These are phyloP conservation scores for Chlorencoelia australis DNA, from an alignment of 2,329 filamentous ascomycete species.

Conservation along the genomic window DNA sequence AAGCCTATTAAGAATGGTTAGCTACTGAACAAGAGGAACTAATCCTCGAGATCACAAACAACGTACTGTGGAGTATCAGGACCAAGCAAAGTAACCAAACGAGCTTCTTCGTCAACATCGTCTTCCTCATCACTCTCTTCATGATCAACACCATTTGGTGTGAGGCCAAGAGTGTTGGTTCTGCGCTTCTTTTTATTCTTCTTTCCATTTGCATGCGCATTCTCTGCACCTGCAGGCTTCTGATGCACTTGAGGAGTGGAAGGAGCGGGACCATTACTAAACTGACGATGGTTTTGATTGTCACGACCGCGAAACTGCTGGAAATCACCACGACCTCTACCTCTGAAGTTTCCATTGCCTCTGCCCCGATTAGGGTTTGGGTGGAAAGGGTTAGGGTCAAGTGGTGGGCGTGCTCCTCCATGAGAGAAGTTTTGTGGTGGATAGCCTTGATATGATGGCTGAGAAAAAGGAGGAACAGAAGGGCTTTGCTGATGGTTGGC, in stretches of 20 bases:
- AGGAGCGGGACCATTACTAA: slow-evolving; percentile 10
- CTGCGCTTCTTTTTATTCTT: slow-evolving; percentile 62
- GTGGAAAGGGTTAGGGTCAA: slow-evolving; percentile 29
- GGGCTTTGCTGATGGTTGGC: slow-evolving; percentile 26
- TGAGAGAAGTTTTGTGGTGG: slow-evolving; percentile 28
- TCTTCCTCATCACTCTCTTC: slow-evolving; percentile 57
- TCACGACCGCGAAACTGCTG: slow-evolving; percentile 31
- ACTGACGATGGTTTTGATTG: slow-evolving; percentile 21
- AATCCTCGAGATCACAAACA: slow-evolving; percentile 18
- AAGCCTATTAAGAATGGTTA: slow-evolving; percentile 27
- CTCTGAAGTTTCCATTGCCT: slow-evolving; percentile 30
- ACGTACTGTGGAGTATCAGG: slow-evolving; percentile 29
- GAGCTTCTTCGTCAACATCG: slow-evolving; percentile 52
- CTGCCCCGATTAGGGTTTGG: slow-evolving; percentile 30
- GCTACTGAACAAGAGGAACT: slow-evolving; percentile 20
- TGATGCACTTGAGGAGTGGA: slow-evolving; percentile 6
- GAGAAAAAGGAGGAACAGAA: slow-evolving; percentile 24
- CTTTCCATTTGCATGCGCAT: slow-evolving; percentile 41
- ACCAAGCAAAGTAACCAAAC: slow-evolving; percentile 29
- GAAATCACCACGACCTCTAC: slow-evolving; percentile 30
- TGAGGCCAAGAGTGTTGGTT: slow-evolving; percentile 62
- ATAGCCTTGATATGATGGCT: slow-evolving; percentile 30
- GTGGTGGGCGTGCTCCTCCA: slow-evolving; percentile 25
- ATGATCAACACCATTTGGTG: slow-evolving; percentile 40
- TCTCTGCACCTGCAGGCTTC: slow-evolving; percentile 22